phyloP scores from a whole-genome alignment of 176 grass and related monocot species.

The Stipa capillata region DNA sequence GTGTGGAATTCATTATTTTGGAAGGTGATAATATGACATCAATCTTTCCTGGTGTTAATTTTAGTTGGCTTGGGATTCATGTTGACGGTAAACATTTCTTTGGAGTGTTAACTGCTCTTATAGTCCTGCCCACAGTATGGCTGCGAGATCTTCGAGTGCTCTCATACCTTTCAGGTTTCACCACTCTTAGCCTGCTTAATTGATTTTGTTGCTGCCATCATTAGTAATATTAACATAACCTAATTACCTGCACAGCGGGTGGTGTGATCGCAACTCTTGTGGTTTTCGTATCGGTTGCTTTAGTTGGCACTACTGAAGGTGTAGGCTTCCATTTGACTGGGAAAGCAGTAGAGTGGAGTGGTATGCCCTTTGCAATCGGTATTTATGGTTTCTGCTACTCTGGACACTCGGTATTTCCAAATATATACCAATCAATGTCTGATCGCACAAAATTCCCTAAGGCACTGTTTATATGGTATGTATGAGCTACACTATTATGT shows the following conservation, averaged over 20 bases:
- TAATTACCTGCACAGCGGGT: conserved; percentile 40
- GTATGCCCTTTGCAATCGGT: conserved; percentile 83
- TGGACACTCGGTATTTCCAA: conserved; percentile 88
- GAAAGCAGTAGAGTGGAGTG: conserved; percentile 56
- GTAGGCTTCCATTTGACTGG: conserved; percentile 70
- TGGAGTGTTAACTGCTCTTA: conserved; percentile 64
- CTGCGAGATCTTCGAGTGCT: conserved; percentile 75
- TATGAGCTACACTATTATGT: not conserved
- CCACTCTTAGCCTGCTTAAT: not conserved
- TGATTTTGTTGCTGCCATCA: not conserved
- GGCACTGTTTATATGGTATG: conserved; percentile 73
- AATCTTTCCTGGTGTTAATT: conserved; percentile 51
- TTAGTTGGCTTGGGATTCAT: conserved; percentile 59
- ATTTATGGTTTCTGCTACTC: conserved; percentile 90
- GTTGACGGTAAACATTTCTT: conserved; percentile 67
- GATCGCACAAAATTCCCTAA: conserved; percentile 83
- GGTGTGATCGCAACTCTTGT: conserved; percentile 70
- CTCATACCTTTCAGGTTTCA: conserved; percentile 80
- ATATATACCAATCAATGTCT: conserved; percentile 96
- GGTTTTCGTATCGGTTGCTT: conserved; percentile 54
- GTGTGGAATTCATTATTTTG: conserved; percentile 93
- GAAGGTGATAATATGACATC: conserved; percentile 93
- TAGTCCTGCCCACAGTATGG: conserved; percentile 89
- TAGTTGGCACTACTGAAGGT: conserved; percentile 48
- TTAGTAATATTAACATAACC: not conserved